phyloP scores from a whole-genome alignment of 345 rosid species.

The Citrus cavaleriei region DNA sequence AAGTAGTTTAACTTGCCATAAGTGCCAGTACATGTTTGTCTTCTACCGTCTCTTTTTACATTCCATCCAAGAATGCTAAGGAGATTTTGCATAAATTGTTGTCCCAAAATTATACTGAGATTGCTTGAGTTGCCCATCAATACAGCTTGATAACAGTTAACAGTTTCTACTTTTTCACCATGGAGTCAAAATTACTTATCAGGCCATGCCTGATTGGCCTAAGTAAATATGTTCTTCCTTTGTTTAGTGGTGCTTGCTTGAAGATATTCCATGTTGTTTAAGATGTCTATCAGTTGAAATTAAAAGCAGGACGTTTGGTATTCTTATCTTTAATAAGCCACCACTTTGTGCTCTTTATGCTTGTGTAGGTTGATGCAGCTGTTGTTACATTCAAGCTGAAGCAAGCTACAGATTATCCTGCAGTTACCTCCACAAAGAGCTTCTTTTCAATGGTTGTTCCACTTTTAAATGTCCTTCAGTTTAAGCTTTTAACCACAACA shows the following conservation, averaged over 20 bases:
- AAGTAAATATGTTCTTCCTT: background rate
- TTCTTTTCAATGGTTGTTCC: conserved; percentile 81
- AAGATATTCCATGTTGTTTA: background rate
- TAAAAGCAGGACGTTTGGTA: background rate
- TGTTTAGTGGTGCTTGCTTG: background rate
- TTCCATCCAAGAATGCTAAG: background rate
- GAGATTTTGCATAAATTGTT: background rate
- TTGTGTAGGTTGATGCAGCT: conserved; percentile 88
- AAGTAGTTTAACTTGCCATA: conserved; percentile 20
- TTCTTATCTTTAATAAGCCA: background rate
- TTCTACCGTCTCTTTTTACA: background rate
- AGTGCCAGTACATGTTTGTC: background rate
- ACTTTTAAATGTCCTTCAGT: background rate
- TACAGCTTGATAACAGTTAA: background rate
- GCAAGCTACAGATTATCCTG: conserved; percentile 69
- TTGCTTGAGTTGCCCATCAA: background rate
- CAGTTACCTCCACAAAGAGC: conserved; percentile 67
- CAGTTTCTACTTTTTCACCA: background rate
- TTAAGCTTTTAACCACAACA: background rate
- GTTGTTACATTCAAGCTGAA: conserved; percentile 77
- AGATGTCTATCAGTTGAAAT: background rate
- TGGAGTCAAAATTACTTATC: background rate
- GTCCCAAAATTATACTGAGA: background rate
- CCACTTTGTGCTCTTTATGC: background rate
- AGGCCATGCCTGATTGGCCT: background rate